These are phyloP conservation scores for Hyphopichia homilentoma DNA, from an alignment of 805 yeast species.

Conservation along the genomic window DNA sequence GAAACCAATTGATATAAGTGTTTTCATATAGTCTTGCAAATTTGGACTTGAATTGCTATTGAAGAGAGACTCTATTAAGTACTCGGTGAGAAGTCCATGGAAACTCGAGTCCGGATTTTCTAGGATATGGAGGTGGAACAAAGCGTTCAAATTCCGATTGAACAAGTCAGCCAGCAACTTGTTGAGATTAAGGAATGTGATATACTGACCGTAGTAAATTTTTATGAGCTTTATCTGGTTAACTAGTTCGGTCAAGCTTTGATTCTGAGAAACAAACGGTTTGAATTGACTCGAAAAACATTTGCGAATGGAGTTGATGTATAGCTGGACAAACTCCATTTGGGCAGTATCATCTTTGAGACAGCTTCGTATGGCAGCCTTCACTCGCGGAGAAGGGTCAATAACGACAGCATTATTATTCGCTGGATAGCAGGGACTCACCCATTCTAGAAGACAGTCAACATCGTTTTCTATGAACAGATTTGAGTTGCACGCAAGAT, in stretches of 20 bases:
- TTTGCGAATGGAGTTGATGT: conserved; percentile 25
- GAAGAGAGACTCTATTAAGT: conserved; percentile 5
- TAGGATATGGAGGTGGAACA: conserved; percentile 18
- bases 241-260: conserved; percentile 7
- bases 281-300: neutral
- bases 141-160: conserved; percentile 24
- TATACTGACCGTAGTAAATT: conserved; percentile 19
- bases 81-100: conserved; percentile 3
- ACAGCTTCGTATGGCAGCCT: conserved; percentile 34
- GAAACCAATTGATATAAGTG: conserved; percentile 17
- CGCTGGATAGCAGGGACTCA: conserved; percentile 24
- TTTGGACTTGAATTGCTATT: conserved; percentile 2
- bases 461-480: conserved; percentile 33
- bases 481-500: conserved; percentile 7
- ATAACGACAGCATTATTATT: conserved; percentile 3
- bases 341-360: conserved; percentile 31
- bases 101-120: conserved; percentile 4
- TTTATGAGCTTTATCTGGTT: conserved; percentile 14
- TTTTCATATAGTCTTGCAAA: conserved; percentile 14
- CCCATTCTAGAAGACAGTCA: conserved; percentile 28
- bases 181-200: conserved; percentile 20
- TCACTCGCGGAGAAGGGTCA: conserved; percentile 32
- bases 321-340: conserved; percentile 28
- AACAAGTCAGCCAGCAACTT: conserved; percentile 18
- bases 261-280: neutral